Evolutionary conservation across 331 rosid species (phyloP), one percentile per base, ranked within the genome.

Genomic region (Cucumis variabilis): DNA sequence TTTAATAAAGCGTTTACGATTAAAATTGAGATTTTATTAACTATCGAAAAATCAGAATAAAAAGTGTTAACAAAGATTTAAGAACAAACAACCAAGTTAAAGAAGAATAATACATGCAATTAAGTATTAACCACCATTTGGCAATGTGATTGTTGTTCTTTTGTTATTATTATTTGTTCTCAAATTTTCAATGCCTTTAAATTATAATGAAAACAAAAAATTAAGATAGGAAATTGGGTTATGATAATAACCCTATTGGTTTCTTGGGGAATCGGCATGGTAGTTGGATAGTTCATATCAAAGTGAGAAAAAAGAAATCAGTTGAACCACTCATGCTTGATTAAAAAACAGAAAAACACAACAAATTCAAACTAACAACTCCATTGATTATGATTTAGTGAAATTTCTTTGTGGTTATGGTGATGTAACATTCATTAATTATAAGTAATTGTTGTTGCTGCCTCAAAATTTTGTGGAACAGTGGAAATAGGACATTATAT

Each of bases 201-300:
- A n/a, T 46, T 48, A 13, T n/a, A 46, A 74, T 41, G 55, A 44
- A 48, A n/a, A 37, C 44, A 11, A 20, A 48, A 6, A 76, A 76
- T 44, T 76, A 50, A 7, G 82, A 76, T 23, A n/a, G 27, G 82
- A 41, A 75, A 48, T 37, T 11, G 28, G 24, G 9, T 15, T 24
- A 78, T 78, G 60, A 48, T 53, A 50, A 77, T 77, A 48, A 15
- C 37, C 66, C 60, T 23, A 24, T 50, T 51, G 83, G 44, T 79
- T 79, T 55, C 37, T 53, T 78, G 23, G 24, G 66, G n/a, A 78
- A 51, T 53, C 41, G 51, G 24, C 83, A 78, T 75, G 50, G 69
- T 28, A 55, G 85, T 80, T 80, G 85, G 62, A 80, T 53, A 20
- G 85, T 80, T 80, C 21, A 55, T 55, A 55, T 80, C 85, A 80